phyloP scores from a whole-genome alignment of 179 eudicot species.

The Nepenthes alata region DNA sequence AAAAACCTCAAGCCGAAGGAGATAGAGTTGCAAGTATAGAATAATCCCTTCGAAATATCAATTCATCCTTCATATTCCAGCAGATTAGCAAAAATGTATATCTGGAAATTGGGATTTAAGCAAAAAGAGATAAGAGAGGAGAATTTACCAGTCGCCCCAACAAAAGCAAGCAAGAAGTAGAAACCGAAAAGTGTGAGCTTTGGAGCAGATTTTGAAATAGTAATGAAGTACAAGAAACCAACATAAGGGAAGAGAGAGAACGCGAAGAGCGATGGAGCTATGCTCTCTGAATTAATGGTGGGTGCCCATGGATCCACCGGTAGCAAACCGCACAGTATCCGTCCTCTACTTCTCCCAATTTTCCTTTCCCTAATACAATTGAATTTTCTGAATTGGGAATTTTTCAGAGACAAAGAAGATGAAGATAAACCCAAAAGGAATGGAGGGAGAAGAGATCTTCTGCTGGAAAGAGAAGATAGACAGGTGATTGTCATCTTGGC shows the following conservation, averaged over 20 bases:
- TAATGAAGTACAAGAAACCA: slow-evolving; percentile 88
- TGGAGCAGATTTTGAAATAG: slow-evolving; percentile 77
- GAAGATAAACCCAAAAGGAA: neutral
- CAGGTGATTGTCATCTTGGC: neutral
- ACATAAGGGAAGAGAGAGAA: slow-evolving; percentile 83
- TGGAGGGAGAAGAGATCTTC: slow-evolving; percentile 12
- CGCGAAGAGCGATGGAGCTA: slow-evolving; percentile 95
- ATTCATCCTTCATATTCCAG: no score
- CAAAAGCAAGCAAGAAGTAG: slow-evolving; percentile 98
- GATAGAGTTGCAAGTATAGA: no score
- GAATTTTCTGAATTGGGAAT: slow-evolving; percentile 9
- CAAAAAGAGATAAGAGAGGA: neutral
- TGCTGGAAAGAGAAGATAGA: neutral
- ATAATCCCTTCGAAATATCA: no score
- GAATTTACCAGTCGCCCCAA: slow-evolving; percentile 88
- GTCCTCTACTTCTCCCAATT: slow-evolving; percentile 10
- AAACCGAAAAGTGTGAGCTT: slow-evolving; percentile 91
- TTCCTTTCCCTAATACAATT: neutral
- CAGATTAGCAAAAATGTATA: no score
- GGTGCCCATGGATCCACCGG: slow-evolving; percentile 98
- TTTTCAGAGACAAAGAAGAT: slow-evolving; percentile 14
- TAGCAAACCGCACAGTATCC: slow-evolving; percentile 25
- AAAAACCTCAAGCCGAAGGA: no score
- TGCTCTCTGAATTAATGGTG: slow-evolving; percentile 73
- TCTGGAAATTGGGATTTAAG: neutral